phyloP scores from a whole-genome alignment of 306 rosid genomes.

The Biancaea sappan region DNA sequence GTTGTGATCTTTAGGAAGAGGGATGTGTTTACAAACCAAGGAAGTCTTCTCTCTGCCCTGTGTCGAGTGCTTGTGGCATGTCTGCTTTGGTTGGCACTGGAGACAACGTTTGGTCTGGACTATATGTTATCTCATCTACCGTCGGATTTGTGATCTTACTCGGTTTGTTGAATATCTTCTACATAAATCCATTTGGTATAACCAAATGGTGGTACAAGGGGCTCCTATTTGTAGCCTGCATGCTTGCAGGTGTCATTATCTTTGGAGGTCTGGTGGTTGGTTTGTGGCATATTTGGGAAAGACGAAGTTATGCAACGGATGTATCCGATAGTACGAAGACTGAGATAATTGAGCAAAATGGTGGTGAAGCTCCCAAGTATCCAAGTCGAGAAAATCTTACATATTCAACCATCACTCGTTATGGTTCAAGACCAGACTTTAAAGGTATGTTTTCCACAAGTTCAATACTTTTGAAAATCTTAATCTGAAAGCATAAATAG shows the following conservation, averaged over 20 bases:
- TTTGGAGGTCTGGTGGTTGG: conserved; percentile 79
- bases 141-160: conserved; percentile 62
- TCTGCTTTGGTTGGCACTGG: conserved; percentile 88
- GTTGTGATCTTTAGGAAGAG: conserved; percentile 65
- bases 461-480: neutral
- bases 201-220: conserved; percentile 84
- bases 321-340: conserved; percentile 22
- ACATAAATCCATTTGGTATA: conserved; percentile 64
- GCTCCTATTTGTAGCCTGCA: conserved; percentile 61
- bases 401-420: conserved; percentile 43
- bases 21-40: conserved; percentile 49
- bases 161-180: conserved; percentile 52
- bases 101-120: conserved; percentile 75
- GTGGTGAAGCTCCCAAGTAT: conserved; percentile 32
- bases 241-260: conserved; percentile 66
- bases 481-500: conserved; percentile 6
- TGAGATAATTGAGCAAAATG: conserved; percentile 34
- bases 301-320: conserved; percentile 34
- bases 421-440: conserved; percentile 84
- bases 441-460: conserved; percentile 52
- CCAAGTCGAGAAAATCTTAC: conserved; percentile 30
- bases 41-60: conserved; percentile 48
- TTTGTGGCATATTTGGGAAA: conserved; percentile 80
- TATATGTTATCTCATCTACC: conserved; percentile 71
- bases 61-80: conserved; percentile 52